These are phyloP conservation scores for Drosera spatulata DNA, from an alignment of 179 eudicot species.

Conservation along the genomic window DNA sequence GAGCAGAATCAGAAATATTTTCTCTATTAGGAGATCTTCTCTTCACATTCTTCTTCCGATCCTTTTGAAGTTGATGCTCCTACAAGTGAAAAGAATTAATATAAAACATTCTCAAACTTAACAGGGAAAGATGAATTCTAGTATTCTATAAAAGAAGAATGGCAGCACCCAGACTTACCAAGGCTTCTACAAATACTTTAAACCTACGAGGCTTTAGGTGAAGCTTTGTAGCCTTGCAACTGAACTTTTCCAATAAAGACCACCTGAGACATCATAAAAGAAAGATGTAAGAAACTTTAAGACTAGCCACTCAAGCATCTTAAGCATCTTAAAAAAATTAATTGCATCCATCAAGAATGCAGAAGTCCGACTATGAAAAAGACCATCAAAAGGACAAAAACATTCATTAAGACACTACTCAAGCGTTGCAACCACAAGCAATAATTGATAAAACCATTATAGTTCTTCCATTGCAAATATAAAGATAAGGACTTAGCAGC, in stretches of 20 bases:
- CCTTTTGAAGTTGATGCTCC: conserved; percentile 90
- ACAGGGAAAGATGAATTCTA: neutral
- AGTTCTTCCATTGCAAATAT: neutral
- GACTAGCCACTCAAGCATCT: neutral
- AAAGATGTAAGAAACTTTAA: neutral
- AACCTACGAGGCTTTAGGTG: conserved; percentile 95
- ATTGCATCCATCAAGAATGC: neutral
- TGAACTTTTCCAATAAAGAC: conserved; percentile 87
- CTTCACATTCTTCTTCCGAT: conserved; percentile 59
- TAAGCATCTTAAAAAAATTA: neutral
- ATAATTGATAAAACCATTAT: no score
- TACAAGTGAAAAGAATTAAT: conserved; percentile 20
- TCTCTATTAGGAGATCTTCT: conserved; percentile 56
- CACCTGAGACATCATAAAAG: conserved; percentile 42
- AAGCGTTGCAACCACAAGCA: no score
- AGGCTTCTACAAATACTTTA: conserved; percentile 75
- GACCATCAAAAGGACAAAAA: neutral
- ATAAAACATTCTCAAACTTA: conserved; percentile 3
- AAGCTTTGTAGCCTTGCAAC: conserved; percentile 97
- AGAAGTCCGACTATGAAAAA: neutral
- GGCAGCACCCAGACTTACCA: conserved; percentile 51
- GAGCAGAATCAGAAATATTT: conserved; percentile 27
- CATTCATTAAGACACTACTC: no score
- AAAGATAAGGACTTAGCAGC: neutral
- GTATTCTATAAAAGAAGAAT: neutral